These are phyloP conservation scores for Cytospora leucostoma DNA, from an alignment of 2,329 filamentous ascomycete species.

Conservation along the genomic window DNA sequence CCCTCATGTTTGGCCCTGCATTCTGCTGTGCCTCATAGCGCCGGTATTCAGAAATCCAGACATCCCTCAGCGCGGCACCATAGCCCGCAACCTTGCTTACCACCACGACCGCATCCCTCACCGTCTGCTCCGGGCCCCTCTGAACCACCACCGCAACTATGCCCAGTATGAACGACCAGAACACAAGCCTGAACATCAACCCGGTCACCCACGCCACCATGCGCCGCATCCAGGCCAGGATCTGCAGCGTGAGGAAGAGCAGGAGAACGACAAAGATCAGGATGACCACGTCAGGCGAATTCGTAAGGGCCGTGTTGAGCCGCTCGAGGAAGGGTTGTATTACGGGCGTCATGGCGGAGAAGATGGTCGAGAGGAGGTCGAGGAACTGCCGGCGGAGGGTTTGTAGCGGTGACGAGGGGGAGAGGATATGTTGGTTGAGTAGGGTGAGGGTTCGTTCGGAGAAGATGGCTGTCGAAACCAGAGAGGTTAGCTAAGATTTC, in stretches of 20 bases:
- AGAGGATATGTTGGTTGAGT: slow-evolving; percentile 51
- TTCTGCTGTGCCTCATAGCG: slow-evolving; percentile 54
- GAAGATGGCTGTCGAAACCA: slow-evolving; percentile 33
- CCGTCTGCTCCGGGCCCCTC: slow-evolving; percentile 65
- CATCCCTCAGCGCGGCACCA: slow-evolving; percentile 49
- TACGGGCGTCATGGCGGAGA: slow-evolving; percentile 42
- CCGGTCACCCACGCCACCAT: slow-evolving; percentile 76
- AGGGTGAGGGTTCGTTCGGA: slow-evolving; percentile 46
- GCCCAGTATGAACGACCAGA: slow-evolving; percentile 63
- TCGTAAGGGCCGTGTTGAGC: slow-evolving; percentile 39
- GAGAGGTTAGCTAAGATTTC: neutral
- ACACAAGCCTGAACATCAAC: slow-evolving; percentile 61
- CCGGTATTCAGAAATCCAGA: slow-evolving; percentile 61
- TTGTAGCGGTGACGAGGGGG: slow-evolving; percentile 49
- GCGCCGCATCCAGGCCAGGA: slow-evolving; percentile 70
- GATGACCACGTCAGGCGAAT: slow-evolving; percentile 46
- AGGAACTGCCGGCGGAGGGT: slow-evolving; percentile 40
- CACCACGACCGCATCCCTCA: slow-evolving; percentile 56
- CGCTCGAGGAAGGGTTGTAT: slow-evolving; percentile 48
- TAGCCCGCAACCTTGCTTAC: slow-evolving; percentile 49
- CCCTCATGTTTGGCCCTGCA: slow-evolving; percentile 31
- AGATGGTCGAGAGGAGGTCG: slow-evolving; percentile 34
- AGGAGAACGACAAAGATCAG: slow-evolving; percentile 53
- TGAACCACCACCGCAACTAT: slow-evolving; percentile 61
- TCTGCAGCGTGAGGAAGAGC: slow-evolving; percentile 61